phyloP scores from a whole-genome alignment of 108 stramenopile species.

The Skeletonema potamos region DNA sequence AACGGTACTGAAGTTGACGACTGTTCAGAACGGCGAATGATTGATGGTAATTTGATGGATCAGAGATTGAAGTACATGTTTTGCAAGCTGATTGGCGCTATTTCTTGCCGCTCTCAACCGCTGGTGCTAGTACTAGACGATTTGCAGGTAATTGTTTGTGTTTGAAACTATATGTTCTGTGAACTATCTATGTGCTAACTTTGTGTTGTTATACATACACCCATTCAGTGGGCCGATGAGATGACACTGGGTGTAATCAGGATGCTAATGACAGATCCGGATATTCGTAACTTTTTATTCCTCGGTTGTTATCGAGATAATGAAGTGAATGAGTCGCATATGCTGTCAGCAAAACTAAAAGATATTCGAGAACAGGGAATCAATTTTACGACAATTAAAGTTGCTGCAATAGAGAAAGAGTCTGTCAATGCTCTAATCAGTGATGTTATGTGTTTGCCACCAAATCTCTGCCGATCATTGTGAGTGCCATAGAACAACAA shows the following conservation, averaged over 20 bases:
- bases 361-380: conserved; percentile 21
- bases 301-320: conserved; percentile 39
- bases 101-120: conserved; percentile 18
- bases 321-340: conserved; percentile 27
- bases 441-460: conserved; percentile 28
- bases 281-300: conserved; percentile 21
- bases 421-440: conserved; percentile 17
- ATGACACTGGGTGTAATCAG: conserved; percentile 31
- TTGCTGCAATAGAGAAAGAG: conserved; percentile 34
- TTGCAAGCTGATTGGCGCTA: conserved; percentile 34
- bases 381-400: conserved; percentile 9
- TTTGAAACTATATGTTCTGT: neutral
- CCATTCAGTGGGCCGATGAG: conserved; percentile 25
- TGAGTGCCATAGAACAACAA: neutral
- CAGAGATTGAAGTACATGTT: conserved; percentile 20
- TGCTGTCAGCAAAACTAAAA: conserved; percentile 17
- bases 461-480: conserved; percentile 14
- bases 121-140: conserved; percentile 28
- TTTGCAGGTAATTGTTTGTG: conserved; percentile 7
- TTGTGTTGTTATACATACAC: neutral
- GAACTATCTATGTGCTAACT: neutral
- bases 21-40: neutral
- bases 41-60: neutral
- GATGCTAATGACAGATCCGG: conserved; percentile 43
- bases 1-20: neutral